These are phyloP conservation scores for Zoysia japonica DNA, from an alignment of 176 grass and related monocot genomes.

Conservation along the genomic window DNA sequence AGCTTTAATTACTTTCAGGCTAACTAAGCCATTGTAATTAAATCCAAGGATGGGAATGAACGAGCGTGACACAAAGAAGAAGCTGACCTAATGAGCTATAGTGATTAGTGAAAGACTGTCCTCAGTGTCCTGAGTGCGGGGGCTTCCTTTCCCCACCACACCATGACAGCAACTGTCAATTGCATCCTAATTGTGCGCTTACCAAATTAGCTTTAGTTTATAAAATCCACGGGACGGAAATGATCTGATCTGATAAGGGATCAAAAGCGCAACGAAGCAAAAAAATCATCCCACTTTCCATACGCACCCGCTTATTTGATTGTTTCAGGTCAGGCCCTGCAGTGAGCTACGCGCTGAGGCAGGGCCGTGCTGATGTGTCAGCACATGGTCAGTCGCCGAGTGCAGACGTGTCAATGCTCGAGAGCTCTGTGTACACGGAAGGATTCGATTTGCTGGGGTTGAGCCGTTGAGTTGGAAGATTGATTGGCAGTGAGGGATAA, in stretches of 20 bases:
- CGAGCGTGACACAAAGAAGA: conserved; percentile 2
- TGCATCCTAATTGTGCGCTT: conserved; percentile 37
- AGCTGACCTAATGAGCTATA: background rate
- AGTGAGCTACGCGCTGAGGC: background rate
- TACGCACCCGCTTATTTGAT: background rate
- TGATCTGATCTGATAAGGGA: conserved; percentile 40
- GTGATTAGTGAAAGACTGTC: background rate
- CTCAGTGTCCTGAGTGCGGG: background rate
- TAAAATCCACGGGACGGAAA: conserved; percentile 25
- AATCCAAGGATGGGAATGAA: conserved; percentile 16
- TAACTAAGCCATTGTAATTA: conserved; percentile 18
- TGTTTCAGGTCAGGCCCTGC: background rate
- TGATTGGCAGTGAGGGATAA: conserved; percentile 27
- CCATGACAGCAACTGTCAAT: conserved; percentile 26
- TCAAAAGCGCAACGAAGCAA: background rate
- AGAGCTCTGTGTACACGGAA: too few relatives aligned
- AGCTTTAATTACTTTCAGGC: conserved; percentile 38
- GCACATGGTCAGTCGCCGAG: background rate
- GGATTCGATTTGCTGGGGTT: background rate
- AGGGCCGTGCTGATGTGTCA: conserved; percentile 32
- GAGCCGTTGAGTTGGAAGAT: background rate
- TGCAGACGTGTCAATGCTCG: conserved; percentile 35
- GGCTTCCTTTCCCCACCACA: background rate
- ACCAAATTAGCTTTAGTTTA: conserved; percentile 44
- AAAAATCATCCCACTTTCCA: background rate